Evolutionary conservation across 179 eudicot species (phyloP).

Genomic region (Beta corolliflora): DNA sequence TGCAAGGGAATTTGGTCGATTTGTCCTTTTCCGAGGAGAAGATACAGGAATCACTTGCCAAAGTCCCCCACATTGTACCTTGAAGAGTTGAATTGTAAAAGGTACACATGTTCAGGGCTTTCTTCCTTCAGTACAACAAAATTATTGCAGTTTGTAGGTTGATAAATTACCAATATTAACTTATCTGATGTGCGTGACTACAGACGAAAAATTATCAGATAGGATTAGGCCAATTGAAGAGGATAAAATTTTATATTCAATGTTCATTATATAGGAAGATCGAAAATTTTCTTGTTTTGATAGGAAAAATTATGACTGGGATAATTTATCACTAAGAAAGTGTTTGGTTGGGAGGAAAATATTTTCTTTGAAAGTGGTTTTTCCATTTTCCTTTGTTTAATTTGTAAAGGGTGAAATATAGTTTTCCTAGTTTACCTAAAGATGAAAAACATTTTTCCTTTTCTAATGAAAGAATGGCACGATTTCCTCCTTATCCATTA

Average conservation of each 20-base stretch:
- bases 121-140: not conserved
- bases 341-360: too few relatives aligned
- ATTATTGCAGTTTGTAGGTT: not conserved
- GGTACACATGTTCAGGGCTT: not conserved
- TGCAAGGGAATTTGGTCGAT: slow-evolving; percentile 79
- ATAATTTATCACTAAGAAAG: not conserved
- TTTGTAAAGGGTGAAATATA: too few relatives aligned
- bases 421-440: too few relatives aligned
- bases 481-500: too few relatives aligned
- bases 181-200: not conserved
- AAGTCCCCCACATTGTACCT: slow-evolving; percentile 50
- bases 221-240: too few relatives aligned
- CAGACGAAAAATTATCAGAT: too few relatives aligned
- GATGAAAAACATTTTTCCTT: too few relatives aligned
- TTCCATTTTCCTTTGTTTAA: too few relatives aligned
- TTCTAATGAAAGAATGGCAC: too few relatives aligned
- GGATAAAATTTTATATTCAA: not conserved
- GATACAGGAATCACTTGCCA: slow-evolving; percentile 61
- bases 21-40: slow-evolving; percentile 63
- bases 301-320: not conserved
- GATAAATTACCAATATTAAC: not conserved
- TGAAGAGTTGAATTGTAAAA: slow-evolving; percentile 7
- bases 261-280: not conserved
- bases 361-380: too few relatives aligned
- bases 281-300: not conserved